Conservation (phyloP, 805 yeast genomes). For the Candida krabiensis region DNA sequence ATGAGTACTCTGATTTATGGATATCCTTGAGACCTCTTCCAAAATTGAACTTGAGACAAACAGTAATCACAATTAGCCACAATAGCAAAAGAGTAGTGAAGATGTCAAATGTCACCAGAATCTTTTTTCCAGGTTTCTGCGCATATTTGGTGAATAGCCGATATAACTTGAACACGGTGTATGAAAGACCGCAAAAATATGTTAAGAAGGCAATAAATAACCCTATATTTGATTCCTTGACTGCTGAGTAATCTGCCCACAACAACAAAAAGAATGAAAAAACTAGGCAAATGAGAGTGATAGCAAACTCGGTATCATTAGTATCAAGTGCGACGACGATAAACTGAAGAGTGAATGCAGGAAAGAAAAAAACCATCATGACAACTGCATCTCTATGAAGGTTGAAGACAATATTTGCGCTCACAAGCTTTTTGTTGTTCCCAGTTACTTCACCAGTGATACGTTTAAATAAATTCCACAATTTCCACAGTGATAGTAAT, state of each 20-base stretch:
- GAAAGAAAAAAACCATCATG: conserved; percentile 39
- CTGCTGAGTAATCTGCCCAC: conserved; percentile 39
- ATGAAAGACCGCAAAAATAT: conserved; percentile 38
- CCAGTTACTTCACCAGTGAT: conserved; percentile 33
- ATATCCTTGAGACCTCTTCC: conserved; percentile 17
- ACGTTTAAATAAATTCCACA: conserved; percentile 13
- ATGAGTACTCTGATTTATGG: conserved; percentile 11
- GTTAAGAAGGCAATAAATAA: conserved; percentile 24
- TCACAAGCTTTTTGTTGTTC: conserved; percentile 33
- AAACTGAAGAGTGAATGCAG: conserved; percentile 46
- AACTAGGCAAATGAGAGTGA: conserved; percentile 33
- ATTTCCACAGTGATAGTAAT: conserved; percentile 18
- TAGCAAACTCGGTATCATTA: conserved; percentile 40
- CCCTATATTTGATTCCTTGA: conserved; percentile 30
- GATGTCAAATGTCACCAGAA: conserved; percentile 41
- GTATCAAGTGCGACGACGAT: conserved; percentile 39
- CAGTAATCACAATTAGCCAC: conserved; percentile 24
- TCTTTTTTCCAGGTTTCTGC: conserved; percentile 41
- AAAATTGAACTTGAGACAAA: conserved; percentile 10
- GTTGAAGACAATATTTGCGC: conserved; percentile 38
- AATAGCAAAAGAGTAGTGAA: conserved; percentile 35
- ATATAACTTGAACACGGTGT: conserved; percentile 40
- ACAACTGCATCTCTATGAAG: conserved; percentile 35
- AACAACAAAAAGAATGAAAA: conserved; percentile 34
- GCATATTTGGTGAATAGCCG: conserved; percentile 34